A percentile compares a stretch with the other conserved stretches of the same genome.
These are phyloP conservation scores for Amylostereum areolatum DNA, from an alignment of 1,284 basidiomycete species.

Conservation along the genomic window DNA sequence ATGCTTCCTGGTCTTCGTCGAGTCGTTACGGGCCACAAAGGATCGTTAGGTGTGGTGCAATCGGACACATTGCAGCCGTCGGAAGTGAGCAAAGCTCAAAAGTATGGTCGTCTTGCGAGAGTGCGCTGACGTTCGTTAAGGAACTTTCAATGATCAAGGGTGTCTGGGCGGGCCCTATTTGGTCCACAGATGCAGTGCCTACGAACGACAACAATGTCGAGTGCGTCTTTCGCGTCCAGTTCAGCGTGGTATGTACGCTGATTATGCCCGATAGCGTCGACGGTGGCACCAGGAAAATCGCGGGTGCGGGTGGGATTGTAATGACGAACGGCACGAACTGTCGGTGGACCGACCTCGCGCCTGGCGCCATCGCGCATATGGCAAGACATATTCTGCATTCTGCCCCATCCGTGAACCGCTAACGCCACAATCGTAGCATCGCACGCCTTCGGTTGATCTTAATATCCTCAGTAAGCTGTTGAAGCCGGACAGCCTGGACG, in stretches of 20 bases:
- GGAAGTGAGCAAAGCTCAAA: neutral
- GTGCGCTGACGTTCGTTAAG: too few relatives aligned
- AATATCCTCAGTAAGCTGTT: slow-evolving; percentile 48
- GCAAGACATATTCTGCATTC: slow-evolving; percentile 24
- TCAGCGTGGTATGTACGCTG: neutral
- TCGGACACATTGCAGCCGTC: slow-evolving; percentile 18
- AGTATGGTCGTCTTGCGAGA: too few relatives aligned
- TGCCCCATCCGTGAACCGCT: neutral
- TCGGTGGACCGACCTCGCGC: slow-evolving; percentile 52
- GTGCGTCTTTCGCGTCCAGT: slow-evolving; percentile 15
- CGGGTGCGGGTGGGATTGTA: slow-evolving; percentile 37
- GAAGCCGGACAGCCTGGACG: neutral
- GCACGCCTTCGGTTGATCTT: slow-evolving; percentile 52
- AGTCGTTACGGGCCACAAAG: slow-evolving; percentile 45
- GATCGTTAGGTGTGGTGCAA: slow-evolving; percentile 14
- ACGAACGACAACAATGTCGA: slow-evolving; percentile 48
- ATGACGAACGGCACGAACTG: slow-evolving; percentile 41
- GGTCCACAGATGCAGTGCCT: slow-evolving; percentile 47
- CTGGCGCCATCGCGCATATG: slow-evolving; percentile 44
- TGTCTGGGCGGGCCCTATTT: slow-evolving; percentile 30
- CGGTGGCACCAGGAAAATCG: slow-evolving; percentile 38
- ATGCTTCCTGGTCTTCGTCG: slow-evolving; percentile 33
- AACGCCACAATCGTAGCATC: slow-evolving; percentile 24
- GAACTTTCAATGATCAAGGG: slow-evolving; percentile 4
- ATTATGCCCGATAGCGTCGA: slow-evolving; percentile 33